phyloP scores from a whole-genome alignment of 129 eudicot species.

The Escallonia herrerae region DNA sequence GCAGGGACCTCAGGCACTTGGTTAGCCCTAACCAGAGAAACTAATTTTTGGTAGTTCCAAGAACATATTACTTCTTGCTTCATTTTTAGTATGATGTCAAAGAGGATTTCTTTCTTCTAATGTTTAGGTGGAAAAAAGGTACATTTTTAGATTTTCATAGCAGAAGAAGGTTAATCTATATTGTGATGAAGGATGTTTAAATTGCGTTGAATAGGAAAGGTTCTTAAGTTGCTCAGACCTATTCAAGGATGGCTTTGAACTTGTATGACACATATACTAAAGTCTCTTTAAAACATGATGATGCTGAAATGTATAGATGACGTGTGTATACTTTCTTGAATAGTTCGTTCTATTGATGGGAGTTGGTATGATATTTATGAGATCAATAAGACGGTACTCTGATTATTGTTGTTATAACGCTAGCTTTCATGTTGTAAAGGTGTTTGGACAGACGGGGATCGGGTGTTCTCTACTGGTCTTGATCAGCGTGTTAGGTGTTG shows the following conservation, averaged over 20 bases:
- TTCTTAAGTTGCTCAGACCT: background rate
- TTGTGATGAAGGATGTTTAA: no score
- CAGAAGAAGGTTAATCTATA: no score
- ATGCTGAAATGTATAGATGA: no score
- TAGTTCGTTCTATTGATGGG: no score
- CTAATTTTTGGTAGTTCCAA: background rate
- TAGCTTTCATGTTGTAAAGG: conserved; percentile 33
- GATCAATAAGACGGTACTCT: no score
- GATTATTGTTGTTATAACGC: background rate
- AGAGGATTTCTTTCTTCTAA: no score
- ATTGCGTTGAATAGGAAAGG: no score
- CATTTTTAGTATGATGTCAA: background rate
- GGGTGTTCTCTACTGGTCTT: conserved; percentile 96
- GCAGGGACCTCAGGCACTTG: no score
- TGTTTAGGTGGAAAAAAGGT: no score
- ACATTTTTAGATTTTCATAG: no score
- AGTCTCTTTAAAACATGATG: background rate
- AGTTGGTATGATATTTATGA: no score
- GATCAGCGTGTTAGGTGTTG: conserved; percentile 98
- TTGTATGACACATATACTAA: background rate
- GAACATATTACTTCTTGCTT: background rate
- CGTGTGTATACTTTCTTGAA: no score
- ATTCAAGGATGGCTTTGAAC: background rate
- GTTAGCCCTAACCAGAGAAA: background rate
- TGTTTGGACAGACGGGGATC: conserved; percentile 90